Evolutionary conservation across 106 monocot species (phyloP).

Genomic region (Dendrobium officinale): DNA sequence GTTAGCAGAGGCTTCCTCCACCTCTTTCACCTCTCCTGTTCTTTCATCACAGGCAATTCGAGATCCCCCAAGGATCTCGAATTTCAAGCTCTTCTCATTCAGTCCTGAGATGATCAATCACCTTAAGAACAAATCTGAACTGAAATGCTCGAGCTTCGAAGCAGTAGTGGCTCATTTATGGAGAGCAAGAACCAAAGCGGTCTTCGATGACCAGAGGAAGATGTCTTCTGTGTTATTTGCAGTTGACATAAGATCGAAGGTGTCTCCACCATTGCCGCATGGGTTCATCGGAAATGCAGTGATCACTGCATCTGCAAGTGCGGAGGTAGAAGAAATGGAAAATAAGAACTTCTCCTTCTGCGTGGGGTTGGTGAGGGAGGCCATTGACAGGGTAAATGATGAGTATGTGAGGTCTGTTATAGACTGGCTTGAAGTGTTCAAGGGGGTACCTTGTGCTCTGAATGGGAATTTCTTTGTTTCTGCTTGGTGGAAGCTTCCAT

Average conservation of each 20-base stretch:
- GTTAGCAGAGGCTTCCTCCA: constrained; percentile 14
- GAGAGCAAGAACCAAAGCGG: constrained; percentile 52
- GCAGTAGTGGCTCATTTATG: constrained; percentile 73
- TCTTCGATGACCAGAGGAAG: constrained; percentile 24
- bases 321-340: constrained; percentile 24
- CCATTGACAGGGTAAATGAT: constrained; percentile 49
- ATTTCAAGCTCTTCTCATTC: constrained; percentile 42
- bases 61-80: constrained; percentile 7
- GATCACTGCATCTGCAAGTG: constrained; percentile 43
- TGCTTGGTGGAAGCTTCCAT: constrained; percentile 83
- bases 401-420: constrained; percentile 75
- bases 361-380: constrained; percentile 48
- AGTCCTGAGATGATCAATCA: constrained; percentile 26
- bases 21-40: constrained; percentile 41
- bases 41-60: constrained; percentile 14
- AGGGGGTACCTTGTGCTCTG: constrained; percentile 40
- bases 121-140: constrained; percentile 40
- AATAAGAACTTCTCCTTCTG: constrained; percentile 23
- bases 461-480: constrained; percentile 73
- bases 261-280: constrained; percentile 49
- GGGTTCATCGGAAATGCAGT: constrained; percentile 59
- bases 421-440: constrained; percentile 77
- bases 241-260: constrained; percentile 56
- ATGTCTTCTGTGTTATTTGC: constrained; percentile 58
- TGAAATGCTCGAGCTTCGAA: constrained; percentile 61